phyloP scores from a whole-genome alignment of 768 basidiomycete genomes.

The Russula olivacea region DNA sequence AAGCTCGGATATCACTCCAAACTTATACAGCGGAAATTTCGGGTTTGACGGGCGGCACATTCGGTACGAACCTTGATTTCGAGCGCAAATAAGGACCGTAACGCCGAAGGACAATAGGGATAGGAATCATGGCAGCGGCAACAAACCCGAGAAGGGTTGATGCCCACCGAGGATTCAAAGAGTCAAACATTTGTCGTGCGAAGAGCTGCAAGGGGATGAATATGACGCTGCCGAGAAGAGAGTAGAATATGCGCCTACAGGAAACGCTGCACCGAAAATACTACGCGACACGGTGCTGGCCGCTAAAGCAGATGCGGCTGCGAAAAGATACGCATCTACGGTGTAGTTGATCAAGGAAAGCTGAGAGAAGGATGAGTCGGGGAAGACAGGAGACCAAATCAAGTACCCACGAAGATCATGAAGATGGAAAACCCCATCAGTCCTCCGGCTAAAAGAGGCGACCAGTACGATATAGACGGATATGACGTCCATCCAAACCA shows the following conservation, averaged over 20 bases:
- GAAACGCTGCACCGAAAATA: conserved; percentile 39
- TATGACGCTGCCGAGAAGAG: background rate
- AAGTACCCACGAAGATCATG: conserved; percentile 47
- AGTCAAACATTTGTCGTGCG: conserved; percentile 48
- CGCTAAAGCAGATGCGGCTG: conserved; percentile 54
- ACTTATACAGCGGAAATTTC: conserved; percentile 7
- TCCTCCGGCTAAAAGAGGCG: conserved; percentile 45
- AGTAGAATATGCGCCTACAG: conserved; percentile 14
- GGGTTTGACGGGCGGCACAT: background rate
- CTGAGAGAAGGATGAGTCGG: conserved; percentile 29
- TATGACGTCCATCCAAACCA: conserved; percentile 67
- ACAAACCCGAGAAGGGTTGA: conserved; percentile 51
- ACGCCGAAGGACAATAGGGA: conserved; percentile 29
- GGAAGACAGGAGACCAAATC: background rate
- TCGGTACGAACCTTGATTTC: conserved; percentile 20
- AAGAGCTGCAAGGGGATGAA: conserved; percentile 36
- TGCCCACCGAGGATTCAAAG: conserved; percentile 50
- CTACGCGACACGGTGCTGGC: conserved; percentile 49
- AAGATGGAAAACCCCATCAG: conserved; percentile 49
- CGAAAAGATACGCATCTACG: conserved; percentile 51
- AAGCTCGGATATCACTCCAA: background rate
- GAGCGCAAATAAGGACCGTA: conserved; percentile 24
- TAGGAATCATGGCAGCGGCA: conserved; percentile 46
- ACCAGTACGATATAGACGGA: conserved; percentile 47
- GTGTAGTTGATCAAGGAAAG: conserved; percentile 54